A percentile compares a stretch with the other conserved stretches of the same genome.
These are phyloP conservation scores for Nicotiana noctiflora DNA, from an alignment of 257 asterid genomes.

Conservation along the genomic window DNA sequence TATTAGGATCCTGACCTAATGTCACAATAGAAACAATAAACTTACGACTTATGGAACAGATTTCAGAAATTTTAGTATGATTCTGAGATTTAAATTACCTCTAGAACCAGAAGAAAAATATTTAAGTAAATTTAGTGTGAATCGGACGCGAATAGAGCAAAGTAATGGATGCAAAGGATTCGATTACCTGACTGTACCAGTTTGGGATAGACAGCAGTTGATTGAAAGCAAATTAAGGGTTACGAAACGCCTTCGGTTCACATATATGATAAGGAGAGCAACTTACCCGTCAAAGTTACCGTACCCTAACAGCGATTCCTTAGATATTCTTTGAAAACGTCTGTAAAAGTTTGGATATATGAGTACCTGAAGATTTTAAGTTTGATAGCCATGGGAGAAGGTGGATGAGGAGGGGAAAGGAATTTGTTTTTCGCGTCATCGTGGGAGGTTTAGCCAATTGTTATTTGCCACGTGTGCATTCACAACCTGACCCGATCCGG, in stretches of 20 bases:
- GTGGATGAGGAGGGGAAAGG: neutral
- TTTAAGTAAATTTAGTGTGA: neutral
- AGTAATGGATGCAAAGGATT: neutral
- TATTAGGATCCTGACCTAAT: neutral
- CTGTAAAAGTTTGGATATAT: neutral
- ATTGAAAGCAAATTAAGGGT: neutral
- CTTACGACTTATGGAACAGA: neutral
- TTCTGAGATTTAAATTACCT: neutral
- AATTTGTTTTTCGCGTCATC: slow-evolving; percentile 3
- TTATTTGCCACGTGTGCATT: neutral
- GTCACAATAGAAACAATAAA: neutral
- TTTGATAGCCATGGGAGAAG: slow-evolving; percentile 5
- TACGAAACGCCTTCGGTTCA: neutral
- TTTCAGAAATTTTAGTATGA: neutral
- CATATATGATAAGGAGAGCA: neutral
- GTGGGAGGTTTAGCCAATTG: neutral
- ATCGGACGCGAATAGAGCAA: neutral
- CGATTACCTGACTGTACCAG: neutral
- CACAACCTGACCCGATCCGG: neutral
- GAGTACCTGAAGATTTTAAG: neutral
- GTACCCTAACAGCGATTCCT: neutral
- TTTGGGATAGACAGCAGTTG: neutral
- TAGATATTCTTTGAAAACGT: neutral
- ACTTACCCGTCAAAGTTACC: neutral
- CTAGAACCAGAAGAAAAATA: neutral